Base-by-base conservation (phyloP, 176 grass and related monocot species). In the Areca catechu region DNA sequence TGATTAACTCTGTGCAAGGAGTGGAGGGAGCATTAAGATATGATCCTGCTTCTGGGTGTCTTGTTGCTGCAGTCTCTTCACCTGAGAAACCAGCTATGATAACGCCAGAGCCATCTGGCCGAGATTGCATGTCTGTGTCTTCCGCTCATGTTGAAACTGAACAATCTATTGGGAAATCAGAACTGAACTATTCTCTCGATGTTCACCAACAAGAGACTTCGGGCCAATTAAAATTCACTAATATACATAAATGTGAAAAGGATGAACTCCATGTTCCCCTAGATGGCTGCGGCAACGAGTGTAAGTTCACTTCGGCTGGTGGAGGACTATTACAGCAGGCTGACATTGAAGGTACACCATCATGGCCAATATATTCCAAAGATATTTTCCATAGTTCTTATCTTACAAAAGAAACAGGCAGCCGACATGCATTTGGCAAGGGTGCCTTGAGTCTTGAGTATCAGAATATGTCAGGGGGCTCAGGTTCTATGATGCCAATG, bases 1-100 rank as follows among this genome's bases (percentile, higher is more conserved):
- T 82, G 7, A 79, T 90, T 70, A 73, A 60, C 50, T 82, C 82
- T 65, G 78, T 85, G 5, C 75, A 84, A 16, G 87, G 78, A 72
- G 72, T 79, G 3, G 58, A 80, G 5, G 62, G 78, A 65, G 54
- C 66, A 19, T 52, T 90, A 58, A 73, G 76, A 54, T 85, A 76
- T 76, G 78, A 90, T 75, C 87, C 82, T 65, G 54, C 70, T 24
- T 71, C 63, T 25, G 87, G 82, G 54, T 75, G 55, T 51, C 56
- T 89, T 53, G 49, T 77, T 29, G 67, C 74, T 54, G 70, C 70
- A 47, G 63, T 72, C 51, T 69, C 60, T 5, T 53, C 57, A 6
- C 22, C 49, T 4, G 54, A 62, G 76, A 74, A 66, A 34, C 43
- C 56, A 23, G 0, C 30, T 63, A 62, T 14, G 27, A 53, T 43